Conservation (phyloP, 352 stramenopile genomes). For the Phytophthora citricola region DNA sequence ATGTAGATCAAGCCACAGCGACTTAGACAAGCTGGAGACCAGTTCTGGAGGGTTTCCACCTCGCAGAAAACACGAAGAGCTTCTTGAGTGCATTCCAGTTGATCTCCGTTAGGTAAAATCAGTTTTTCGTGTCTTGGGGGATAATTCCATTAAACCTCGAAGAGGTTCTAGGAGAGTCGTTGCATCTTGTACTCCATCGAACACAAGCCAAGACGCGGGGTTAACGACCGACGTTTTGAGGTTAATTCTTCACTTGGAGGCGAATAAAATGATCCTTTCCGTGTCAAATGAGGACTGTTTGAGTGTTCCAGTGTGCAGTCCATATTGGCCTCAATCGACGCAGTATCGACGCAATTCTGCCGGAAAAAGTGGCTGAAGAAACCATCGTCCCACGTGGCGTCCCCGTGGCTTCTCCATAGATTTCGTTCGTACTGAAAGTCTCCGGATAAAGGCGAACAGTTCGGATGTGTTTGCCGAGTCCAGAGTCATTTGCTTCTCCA, state of each 20-base stretch:
- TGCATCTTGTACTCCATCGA: slow-evolving; percentile 52
- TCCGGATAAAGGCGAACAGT: slow-evolving; percentile 48
- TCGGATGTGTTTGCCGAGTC: slow-evolving; percentile 27
- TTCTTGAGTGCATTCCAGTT: slow-evolving; percentile 46
- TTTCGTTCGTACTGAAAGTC: slow-evolving; percentile 51
- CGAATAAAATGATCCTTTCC: slow-evolving; percentile 12
- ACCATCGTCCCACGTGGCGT: slow-evolving; percentile 61
- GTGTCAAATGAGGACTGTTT: slow-evolving; percentile 6
- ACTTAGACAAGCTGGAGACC: slow-evolving; percentile 56
- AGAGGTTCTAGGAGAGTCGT: slow-evolving; percentile 52
- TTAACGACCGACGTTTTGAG: slow-evolving; percentile 18
- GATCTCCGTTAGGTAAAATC: slow-evolving; percentile 65
- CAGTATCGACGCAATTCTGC: slow-evolving; percentile 44
- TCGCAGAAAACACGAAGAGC: slow-evolving; percentile 64
- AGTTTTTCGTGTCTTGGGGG: slow-evolving; percentile 29
- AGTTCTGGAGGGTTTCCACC: slow-evolving; percentile 54
- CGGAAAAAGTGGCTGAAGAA: slow-evolving; percentile 67
- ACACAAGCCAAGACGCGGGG: slow-evolving; percentile 62
- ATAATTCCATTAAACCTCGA: slow-evolving; percentile 29
- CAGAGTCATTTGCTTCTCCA: not conserved
- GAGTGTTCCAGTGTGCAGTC: slow-evolving; percentile 3
- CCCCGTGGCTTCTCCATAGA: slow-evolving; percentile 61
- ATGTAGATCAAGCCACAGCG: slow-evolving; percentile 71
- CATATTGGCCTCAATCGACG: slow-evolving; percentile 17
- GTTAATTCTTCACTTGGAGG: not conserved